Evolutionary conservation across 2,329 filamentous ascomycete species (phyloP).

Genomic region (Alternaria tenuissima): DNA sequence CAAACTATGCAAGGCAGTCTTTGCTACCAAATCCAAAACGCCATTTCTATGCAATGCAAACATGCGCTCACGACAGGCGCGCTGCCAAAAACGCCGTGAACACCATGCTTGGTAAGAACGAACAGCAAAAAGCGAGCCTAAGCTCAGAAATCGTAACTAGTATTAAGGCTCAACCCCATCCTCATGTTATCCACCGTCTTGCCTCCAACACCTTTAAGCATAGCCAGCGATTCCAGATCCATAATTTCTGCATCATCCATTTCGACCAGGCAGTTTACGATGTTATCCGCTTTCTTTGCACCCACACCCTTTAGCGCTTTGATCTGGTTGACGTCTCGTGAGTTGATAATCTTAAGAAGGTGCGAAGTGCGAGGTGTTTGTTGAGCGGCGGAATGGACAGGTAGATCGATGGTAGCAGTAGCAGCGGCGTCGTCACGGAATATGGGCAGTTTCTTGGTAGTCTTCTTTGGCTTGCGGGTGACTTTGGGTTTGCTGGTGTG

Average conservation of each 20-base stretch:
- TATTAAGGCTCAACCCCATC: constrained; percentile 42
- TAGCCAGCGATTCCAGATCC: constrained; percentile 55
- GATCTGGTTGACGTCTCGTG: constrained; percentile 71
- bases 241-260: constrained; percentile 54
- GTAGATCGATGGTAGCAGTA: not conserved
- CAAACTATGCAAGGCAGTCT: not conserved
- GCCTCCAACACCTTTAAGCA: constrained; percentile 58
- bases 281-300: constrained; percentile 71
- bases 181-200: constrained; percentile 63
- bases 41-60: constrained; percentile 6
- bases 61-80: not conserved
- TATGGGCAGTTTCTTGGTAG: constrained; percentile 46
- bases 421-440: constrained; percentile 44
- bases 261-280: constrained; percentile 59
- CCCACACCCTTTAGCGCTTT: constrained; percentile 74
- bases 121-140: constrained; percentile 2
- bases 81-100: constrained; percentile 17
- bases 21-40: not conserved
- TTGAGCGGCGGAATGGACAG: constrained; percentile 23
- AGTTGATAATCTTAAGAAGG: constrained; percentile 76
- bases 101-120: constrained; percentile 27
- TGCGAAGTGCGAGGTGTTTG: constrained; percentile 67
- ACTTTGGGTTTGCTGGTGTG: constrained; percentile 45
- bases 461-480: constrained; percentile 44
- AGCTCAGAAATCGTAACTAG: constrained; percentile 36